A percentile compares a stretch with the other conserved stretches of the same genome.
Evolutionary conservation across 2,329 filamentous ascomycete genomes (phyloP).

Genomic region (Monilinia polystroma): DNA sequence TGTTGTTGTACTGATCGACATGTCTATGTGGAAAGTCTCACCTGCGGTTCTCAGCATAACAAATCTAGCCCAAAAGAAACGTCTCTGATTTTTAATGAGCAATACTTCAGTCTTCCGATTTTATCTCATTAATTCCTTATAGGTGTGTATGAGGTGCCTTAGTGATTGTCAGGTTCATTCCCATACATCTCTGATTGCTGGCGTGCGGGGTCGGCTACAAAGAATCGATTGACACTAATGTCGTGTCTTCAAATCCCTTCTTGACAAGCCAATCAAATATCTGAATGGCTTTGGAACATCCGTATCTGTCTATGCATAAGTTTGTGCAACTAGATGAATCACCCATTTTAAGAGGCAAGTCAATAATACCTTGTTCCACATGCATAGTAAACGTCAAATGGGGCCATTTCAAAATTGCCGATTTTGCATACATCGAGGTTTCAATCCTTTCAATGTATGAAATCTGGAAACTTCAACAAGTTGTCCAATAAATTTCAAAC

Average conservation of each 20-base stretch:
- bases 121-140: not conserved
- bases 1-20: not conserved
- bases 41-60: not conserved
- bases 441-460: slow-evolving; percentile 8
- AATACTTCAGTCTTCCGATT: not conserved
- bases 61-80: not conserved
- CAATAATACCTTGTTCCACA: not conserved
- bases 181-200: not conserved
- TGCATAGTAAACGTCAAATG: not conserved
- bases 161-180: not conserved
- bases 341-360: not conserved
- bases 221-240: slow-evolving; percentile 2
- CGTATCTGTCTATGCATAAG: not conserved
- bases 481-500: slow-evolving; percentile 5
- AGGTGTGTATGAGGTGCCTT: not conserved
- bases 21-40: not conserved
- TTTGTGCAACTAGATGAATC: not conserved
- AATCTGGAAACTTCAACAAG: not conserved
- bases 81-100: not conserved
- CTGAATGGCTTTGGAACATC: slow-evolving; percentile 9
- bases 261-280: slow-evolving; percentile 7
- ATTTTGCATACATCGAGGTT: slow-evolving; percentile 12
- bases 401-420: not conserved
- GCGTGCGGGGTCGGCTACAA: slow-evolving; percentile 19
- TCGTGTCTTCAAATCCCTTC: slow-evolving; percentile 1